Conservation (phyloP, 495 filamentous ascomycete species). For the Gamarada debralockiae region DNA sequence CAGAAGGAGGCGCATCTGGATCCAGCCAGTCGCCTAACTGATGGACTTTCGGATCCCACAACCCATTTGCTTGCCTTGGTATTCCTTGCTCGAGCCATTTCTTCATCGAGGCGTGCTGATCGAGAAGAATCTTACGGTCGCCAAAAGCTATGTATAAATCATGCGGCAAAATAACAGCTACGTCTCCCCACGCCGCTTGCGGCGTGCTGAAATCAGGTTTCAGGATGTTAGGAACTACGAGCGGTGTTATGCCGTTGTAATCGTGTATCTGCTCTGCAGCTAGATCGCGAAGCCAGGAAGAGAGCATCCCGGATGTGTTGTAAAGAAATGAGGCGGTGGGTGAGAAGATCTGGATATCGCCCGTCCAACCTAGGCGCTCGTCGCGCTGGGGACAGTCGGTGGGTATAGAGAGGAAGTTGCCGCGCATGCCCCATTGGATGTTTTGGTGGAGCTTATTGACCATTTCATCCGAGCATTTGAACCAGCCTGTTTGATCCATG, state of each 20-base stretch:
- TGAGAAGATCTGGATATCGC: conserved; percentile 46
- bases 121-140: conserved; percentile 35
- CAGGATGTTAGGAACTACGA: conserved; percentile 13
- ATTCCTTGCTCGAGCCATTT: conserved; percentile 46
- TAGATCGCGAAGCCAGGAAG: conserved; percentile 37
- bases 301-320: conserved; percentile 44
- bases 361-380: conserved; percentile 54
- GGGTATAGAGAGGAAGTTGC: conserved; percentile 50
- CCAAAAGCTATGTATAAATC: conserved; percentile 38
- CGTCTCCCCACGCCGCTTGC: conserved; percentile 49
- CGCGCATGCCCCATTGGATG: conserved; percentile 47
- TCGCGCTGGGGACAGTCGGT: conserved; percentile 55
- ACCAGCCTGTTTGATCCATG: conserved; percentile 42
- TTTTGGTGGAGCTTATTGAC: conserved; percentile 49
- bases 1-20: conserved; percentile 39
- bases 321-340: conserved; percentile 47
- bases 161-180: conserved; percentile 39
- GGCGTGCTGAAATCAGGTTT: conserved; percentile 11
- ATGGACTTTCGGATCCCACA: conserved; percentile 33
- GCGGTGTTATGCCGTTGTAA: conserved; percentile 8
- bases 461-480: conserved; percentile 41
- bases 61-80: conserved; percentile 34
- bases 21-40: conserved; percentile 54
- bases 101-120: conserved; percentile 41
- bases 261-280: conserved; percentile 24